These are phyloP conservation scores for Fusarium anthophilum DNA, from an alignment of 2,329 filamentous ascomycete species.

Conservation along the genomic window DNA sequence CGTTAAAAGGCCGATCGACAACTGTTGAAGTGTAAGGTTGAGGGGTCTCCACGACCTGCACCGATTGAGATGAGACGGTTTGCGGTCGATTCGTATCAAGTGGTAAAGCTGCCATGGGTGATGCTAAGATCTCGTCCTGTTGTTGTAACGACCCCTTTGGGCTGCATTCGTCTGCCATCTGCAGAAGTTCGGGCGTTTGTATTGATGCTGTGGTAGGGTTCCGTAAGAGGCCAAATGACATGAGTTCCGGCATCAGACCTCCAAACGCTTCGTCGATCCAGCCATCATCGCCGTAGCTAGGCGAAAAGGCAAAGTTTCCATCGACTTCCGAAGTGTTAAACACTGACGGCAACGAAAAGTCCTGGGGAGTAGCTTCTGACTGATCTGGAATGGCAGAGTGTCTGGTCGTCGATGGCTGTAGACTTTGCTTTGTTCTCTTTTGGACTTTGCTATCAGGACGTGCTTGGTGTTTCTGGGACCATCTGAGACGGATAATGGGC, in stretches of 20 bases:
- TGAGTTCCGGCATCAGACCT: neutral
- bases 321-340: fast-evolving
- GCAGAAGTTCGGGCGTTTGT: neutral
- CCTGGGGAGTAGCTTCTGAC: fast-evolving
- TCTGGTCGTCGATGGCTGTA: neutral
- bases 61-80: neutral
- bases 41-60: fast-evolving
- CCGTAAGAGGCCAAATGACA: neutral
- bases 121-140: fast-evolving
- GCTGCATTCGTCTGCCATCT: neutral
- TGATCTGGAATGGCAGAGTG: neutral
- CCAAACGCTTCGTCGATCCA: neutral
- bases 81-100: too few relatives aligned
- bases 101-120: fast-evolving
- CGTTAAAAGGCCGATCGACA: neutral
- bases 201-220: fast-evolving
- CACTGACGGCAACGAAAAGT: fast-evolving
- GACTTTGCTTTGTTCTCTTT: too few relatives aligned
- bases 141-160: fast-evolving
- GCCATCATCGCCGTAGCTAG: neutral
- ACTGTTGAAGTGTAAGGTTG: too few relatives aligned
- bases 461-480: neutral
- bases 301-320: fast-evolving
- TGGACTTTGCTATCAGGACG: fast-evolving
- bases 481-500: neutral